These are phyloP conservation scores for Neonothopanus nambi DNA, from an alignment of 1,284 basidiomycete species.

Conservation along the genomic window DNA sequence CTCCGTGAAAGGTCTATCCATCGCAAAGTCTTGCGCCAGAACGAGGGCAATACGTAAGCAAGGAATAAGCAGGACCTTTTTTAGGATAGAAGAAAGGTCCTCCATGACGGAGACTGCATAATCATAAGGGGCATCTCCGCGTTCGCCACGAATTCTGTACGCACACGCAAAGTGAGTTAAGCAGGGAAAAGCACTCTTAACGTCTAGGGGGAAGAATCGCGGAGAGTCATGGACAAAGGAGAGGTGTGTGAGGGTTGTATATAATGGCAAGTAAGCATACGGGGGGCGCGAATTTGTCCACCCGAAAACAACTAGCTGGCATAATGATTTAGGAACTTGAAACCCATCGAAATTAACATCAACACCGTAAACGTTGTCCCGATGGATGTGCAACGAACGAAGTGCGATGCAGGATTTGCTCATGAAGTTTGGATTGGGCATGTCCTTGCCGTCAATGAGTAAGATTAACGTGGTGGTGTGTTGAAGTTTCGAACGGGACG, in stretches of 20 bases:
- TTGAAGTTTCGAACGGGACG: no score
- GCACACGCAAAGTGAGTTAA: constrained; percentile 10
- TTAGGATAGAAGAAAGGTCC: neutral
- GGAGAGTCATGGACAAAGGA: constrained; percentile 6
- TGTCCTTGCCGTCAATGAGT: no score
- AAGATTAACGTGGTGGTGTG: no score
- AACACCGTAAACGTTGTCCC: no score
- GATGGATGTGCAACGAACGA: neutral
- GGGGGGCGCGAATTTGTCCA: no score
- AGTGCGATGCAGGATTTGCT: neutral
- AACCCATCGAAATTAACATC: no score
- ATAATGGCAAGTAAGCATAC: no score
- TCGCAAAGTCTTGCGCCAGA: constrained; percentile 1
- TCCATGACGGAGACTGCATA: neutral
- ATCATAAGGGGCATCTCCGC: neutral
- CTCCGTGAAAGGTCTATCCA: neutral
- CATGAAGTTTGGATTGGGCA: neutral
- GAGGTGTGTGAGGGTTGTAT: constrained; percentile 6
- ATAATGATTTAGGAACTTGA: no score
- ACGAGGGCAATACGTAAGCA: neutral
- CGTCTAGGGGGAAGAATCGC: neutral
- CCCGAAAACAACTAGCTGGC: no score
- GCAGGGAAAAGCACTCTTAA: neutral
- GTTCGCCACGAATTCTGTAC: neutral
- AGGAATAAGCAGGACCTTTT: constrained; percentile 1